A percentile compares a stretch with the other conserved stretches of the same genome.
Conservation (phyloP, 1,284 basidiomycete species). For the Cryptococcus jaspeensis region DNA sequence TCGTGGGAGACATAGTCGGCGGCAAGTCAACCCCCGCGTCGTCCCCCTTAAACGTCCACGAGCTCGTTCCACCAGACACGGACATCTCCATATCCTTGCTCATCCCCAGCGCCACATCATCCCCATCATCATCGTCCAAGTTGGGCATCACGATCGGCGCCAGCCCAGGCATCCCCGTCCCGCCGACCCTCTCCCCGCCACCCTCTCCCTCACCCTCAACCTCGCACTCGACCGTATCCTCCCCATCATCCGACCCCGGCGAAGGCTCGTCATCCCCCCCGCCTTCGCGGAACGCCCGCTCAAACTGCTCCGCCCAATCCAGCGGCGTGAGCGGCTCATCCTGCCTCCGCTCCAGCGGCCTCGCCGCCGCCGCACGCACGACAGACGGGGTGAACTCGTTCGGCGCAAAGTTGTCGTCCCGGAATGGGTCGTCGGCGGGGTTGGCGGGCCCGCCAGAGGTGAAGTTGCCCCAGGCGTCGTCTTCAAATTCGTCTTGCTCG, state of each 20-base stretch:
- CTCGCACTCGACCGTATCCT: background rate
- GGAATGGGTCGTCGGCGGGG: conserved; percentile 50
- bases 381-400: conserved; percentile 28
- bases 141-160: conserved; percentile 21
- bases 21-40: conserved; percentile 44
- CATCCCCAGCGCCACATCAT: conserved; percentile 7
- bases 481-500: conserved; percentile 29
- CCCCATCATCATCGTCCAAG: conserved; percentile 28
- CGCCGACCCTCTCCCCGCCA: background rate
- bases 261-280: background rate
- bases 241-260: background rate
- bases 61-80: conserved; percentile 11
- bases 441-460: conserved; percentile 30
- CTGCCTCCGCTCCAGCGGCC: conserved; percentile 6
- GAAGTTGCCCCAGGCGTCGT: conserved; percentile 49
- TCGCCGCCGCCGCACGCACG: conserved; percentile 7
- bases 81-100: conserved; percentile 10
- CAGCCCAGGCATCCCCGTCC: background rate
- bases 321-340: conserved; percentile 36
- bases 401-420: conserved; percentile 36
- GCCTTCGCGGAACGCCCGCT: conserved; percentile 34
- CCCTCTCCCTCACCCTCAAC: conserved; percentile 14
- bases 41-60: conserved; percentile 41
- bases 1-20: conserved; percentile 25
- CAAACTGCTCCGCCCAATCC: conserved; percentile 48